phyloP scores from a whole-genome alignment of 345 rosid species.

The Lepidium sativum region DNA sequence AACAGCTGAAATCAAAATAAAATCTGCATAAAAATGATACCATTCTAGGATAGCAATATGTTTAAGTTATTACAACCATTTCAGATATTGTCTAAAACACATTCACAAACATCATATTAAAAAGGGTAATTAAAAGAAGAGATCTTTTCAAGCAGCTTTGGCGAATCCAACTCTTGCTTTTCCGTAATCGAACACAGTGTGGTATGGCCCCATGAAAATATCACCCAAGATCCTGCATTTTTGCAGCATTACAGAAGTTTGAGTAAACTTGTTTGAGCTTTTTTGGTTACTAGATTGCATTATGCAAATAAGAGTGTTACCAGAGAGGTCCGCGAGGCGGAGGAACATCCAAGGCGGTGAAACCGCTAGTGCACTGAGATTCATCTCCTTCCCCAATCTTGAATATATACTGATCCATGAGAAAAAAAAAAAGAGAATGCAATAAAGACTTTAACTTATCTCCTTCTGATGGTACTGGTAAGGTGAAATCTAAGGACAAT shows the following conservation, averaged over 20 bases:
- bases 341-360: constrained; percentile 46
- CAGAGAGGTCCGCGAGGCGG: constrained; percentile 68
- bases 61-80: constrained; percentile 23
- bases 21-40: constrained; percentile 11
- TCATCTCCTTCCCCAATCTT: constrained; percentile 45
- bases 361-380: constrained; percentile 53
- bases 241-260: not conserved
- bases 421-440: not conserved
- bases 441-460: not conserved
- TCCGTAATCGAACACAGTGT: constrained; percentile 81
- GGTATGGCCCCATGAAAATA: constrained; percentile 87
- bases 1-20: constrained; percentile 9
- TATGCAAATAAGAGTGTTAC: constrained; percentile 19
- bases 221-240: constrained; percentile 85
- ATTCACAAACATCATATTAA: constrained; percentile 17
- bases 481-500: not conserved
- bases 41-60: constrained; percentile 8
- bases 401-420: constrained; percentile 40
- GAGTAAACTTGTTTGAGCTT: not conserved
- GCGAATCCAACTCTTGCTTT: constrained; percentile 79
- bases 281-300: not conserved
- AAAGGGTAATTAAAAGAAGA: constrained; percentile 10
- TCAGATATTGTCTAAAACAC: constrained; percentile 14
- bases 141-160: constrained; percentile 52
- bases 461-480: not conserved